A percentile compares a stretch with the other conserved stretches of the same genome.
Evolutionary conservation across 768 basidiomycete genomes (phyloP).

Genomic region (Panaeolus cyanescens): DNA sequence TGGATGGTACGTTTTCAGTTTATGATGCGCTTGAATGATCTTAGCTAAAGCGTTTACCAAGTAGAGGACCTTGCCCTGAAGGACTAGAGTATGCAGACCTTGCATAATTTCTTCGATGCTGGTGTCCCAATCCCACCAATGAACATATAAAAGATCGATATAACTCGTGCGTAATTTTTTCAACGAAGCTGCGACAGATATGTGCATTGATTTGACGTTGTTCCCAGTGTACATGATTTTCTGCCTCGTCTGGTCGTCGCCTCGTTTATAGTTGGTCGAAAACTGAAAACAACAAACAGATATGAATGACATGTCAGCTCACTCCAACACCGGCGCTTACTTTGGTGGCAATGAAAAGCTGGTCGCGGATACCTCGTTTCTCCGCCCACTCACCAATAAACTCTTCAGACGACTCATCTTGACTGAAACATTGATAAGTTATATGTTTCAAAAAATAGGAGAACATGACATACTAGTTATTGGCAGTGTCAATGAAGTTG

Average conservation of each 20-base stretch:
- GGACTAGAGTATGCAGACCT: constrained; percentile 51
- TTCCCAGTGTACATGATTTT: constrained; percentile 51
- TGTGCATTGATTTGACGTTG: constrained; percentile 41
- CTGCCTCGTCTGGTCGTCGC: constrained; percentile 24
- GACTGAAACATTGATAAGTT: constrained; percentile 26
- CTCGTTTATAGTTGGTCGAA: constrained; percentile 27
- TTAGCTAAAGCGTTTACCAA: no score
- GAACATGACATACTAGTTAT: constrained; percentile 35
- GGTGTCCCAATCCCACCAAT: constrained; percentile 56
- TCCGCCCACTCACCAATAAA: constrained; percentile 58
- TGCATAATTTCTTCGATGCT: constrained; percentile 60
- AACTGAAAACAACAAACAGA: constrained; percentile 24
- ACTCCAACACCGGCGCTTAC: constrained; percentile 18
- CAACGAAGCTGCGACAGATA: constrained; percentile 44
- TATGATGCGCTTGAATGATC: no score
- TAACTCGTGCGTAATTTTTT: constrained; percentile 48
- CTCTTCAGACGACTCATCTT: constrained; percentile 56
- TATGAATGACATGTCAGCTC: neutral
- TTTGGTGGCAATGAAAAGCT: constrained; percentile 50
- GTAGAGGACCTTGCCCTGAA: constrained; percentile 53
- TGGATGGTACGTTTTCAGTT: no score
- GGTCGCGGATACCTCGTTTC: constrained; percentile 43
- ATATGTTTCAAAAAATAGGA: neutral
- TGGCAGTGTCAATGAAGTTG: constrained; percentile 53
- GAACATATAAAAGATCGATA: constrained; percentile 49